Evolutionary conservation across 352 stramenopile genomes (phyloP).

Genomic region (Plasmopara viticola): DNA sequence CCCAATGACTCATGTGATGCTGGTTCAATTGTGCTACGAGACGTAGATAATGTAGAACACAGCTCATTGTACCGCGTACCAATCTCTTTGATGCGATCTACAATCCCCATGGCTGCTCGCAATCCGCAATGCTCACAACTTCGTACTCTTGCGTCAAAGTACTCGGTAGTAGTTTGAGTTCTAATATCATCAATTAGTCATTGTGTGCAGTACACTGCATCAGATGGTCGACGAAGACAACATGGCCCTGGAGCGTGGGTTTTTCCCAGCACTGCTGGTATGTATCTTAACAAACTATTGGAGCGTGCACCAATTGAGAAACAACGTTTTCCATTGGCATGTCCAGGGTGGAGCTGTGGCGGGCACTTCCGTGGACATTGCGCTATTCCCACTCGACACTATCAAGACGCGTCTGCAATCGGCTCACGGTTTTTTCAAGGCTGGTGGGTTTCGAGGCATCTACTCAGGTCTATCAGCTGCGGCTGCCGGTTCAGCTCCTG

Average conservation of each 20-base stretch:
- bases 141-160: no score
- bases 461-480: conserved; percentile 90
- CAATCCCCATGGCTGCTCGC: conserved; percentile 80
- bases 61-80: conserved; percentile 30
- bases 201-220: conserved; percentile 4
- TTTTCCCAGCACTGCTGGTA: conserved; percentile 63
- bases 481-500: conserved; percentile 87
- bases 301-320: background rate
- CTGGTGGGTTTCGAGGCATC: conserved; percentile 93
- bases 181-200: background rate
- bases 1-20: background rate
- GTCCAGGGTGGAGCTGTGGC: conserved; percentile 88
- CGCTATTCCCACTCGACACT: conserved; percentile 98
- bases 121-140: conserved; percentile 2
- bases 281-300: conserved; percentile 1
- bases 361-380: conserved; percentile 96
- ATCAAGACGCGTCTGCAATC: conserved; percentile 98
- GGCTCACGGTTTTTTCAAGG: conserved; percentile 94
- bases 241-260: conserved; percentile 42
- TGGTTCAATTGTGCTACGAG: background rate
- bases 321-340: conserved; percentile 7
- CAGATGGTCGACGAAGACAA: conserved; percentile 2
- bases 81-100: conserved; percentile 93
- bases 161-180: background rate
- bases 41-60: background rate